A percentile compares a stretch with the other conserved stretches of the same genome.
These are phyloP conservation scores for Didymella keratinophila DNA, from an alignment of 2,329 filamentous ascomycete genomes.

Conservation along the genomic window DNA sequence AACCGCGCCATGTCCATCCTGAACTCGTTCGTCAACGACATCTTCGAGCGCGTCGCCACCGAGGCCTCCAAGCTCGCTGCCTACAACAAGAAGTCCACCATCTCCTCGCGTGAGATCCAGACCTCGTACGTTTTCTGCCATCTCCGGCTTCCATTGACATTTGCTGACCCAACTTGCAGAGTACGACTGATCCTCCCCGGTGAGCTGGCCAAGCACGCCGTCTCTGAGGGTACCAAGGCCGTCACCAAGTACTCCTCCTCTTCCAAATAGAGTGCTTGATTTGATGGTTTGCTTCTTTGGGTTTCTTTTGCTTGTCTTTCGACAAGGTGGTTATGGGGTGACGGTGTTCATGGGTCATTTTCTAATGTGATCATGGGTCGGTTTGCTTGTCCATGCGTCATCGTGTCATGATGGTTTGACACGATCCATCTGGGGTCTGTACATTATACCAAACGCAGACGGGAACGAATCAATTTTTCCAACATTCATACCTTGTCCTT, in stretches of 20 bases:
- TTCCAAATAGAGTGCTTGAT: slow-evolving; percentile 80
- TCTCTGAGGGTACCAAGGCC: slow-evolving; percentile 99
- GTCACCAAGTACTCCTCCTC: slow-evolving; percentile 99
- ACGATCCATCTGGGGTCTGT: slow-evolving; percentile 51
- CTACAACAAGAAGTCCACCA: slow-evolving; percentile 99
- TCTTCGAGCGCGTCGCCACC: slow-evolving; percentile 98
- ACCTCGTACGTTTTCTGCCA: slow-evolving; percentile 71
- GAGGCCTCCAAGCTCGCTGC: slow-evolving; percentile 99
- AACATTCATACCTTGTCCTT: slow-evolving; percentile 39
- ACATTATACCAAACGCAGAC: slow-evolving; percentile 53
- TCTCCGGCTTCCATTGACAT: background rate
- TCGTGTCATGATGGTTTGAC: slow-evolving; percentile 48
- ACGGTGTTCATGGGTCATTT: slow-evolving; percentile 55
- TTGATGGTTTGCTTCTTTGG: slow-evolving; percentile 58
- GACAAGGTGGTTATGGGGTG: slow-evolving; percentile 54
- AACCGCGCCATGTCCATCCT: slow-evolving; percentile 99
- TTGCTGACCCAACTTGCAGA: slow-evolving; percentile 52
- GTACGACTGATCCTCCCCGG: slow-evolving; percentile 97
- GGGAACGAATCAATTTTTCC: slow-evolving; percentile 53
- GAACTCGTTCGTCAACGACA: slow-evolving; percentile 99
- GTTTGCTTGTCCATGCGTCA: slow-evolving; percentile 53
- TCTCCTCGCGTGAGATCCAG: slow-evolving; percentile 99
- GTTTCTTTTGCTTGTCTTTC: slow-evolving; percentile 59
- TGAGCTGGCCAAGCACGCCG: slow-evolving; percentile 99
- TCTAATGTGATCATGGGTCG: slow-evolving; percentile 62